Evolutionary conservation across 106 monocot species (phyloP).

Genomic region (Platanthera guangdongensis): DNA sequence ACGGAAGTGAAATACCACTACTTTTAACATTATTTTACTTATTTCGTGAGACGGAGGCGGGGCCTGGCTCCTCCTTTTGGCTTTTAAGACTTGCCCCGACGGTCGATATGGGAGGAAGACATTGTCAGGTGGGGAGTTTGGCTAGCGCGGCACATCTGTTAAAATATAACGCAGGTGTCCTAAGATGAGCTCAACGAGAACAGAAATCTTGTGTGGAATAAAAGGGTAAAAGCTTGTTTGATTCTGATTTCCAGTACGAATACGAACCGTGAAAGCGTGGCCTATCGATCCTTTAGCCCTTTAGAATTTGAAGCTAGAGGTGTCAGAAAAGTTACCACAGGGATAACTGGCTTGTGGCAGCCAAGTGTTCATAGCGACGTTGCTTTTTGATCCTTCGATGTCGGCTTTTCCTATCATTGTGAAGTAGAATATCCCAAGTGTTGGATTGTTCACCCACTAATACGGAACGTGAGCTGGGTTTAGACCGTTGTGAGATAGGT

Average conservation of each 20-base stretch:
- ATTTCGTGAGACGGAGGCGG: no score
- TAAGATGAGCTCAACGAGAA: slow-evolving; percentile 74
- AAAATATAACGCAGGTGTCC: slow-evolving; percentile 69
- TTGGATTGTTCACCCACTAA: no score
- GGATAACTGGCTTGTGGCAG: slow-evolving; percentile 98
- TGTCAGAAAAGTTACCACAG: slow-evolving; percentile 98
- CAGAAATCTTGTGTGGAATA: slow-evolving; percentile 58
- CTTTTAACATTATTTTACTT: no score
- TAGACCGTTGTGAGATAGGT: no score
- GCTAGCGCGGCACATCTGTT: slow-evolving; percentile 70
- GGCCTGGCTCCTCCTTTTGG: no score
- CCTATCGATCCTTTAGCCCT: slow-evolving; percentile 95
- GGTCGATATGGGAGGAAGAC: slow-evolving; percentile 56
- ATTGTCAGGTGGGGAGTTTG: slow-evolving; percentile 68
- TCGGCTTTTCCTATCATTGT: no score
- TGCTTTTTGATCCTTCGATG: no score
- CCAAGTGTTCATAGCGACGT: no score
- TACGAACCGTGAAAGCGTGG: slow-evolving; percentile 96
- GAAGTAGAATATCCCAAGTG: no score
- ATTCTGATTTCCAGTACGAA: slow-evolving; percentile 94
- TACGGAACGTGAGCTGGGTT: no score
- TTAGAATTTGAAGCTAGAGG: slow-evolving; percentile 97
- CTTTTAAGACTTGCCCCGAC: no score
- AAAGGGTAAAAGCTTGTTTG: slow-evolving; percentile 40
- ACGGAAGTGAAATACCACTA: no score